Evolutionary conservation across 495 filamentous ascomycete genomes (phyloP).

Genomic region (Xylaria grammica): DNA sequence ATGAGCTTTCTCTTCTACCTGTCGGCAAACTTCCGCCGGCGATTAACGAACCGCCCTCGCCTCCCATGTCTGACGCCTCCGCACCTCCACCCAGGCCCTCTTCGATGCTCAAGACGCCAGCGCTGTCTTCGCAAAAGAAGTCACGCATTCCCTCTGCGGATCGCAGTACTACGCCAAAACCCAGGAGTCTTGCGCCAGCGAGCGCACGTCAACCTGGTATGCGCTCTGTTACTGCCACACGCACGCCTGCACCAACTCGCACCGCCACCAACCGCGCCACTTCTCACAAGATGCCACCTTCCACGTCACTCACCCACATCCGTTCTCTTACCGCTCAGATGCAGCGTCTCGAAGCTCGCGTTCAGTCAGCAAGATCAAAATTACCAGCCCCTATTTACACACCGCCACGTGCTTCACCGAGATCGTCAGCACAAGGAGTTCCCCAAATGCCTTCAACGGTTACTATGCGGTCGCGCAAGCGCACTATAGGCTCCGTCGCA

Average conservation of each 20-base stretch:
- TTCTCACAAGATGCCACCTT: conserved; percentile 66
- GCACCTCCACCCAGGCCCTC: conserved; percentile 62
- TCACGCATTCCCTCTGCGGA: conserved; percentile 54
- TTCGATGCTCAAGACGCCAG: conserved; percentile 38
- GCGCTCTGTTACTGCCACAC: conserved; percentile 43
- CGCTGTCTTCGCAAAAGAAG: conserved; percentile 44
- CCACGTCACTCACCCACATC: conserved; percentile 89
- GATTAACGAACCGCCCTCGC: conserved; percentile 60
- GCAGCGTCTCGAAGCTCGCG: conserved; percentile 90
- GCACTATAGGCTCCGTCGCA: conserved; percentile 69
- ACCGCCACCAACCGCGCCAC: conserved; percentile 41
- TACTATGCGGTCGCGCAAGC: conserved; percentile 75
- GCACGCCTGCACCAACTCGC: conserved; percentile 36
- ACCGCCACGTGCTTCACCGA: conserved; percentile 81
- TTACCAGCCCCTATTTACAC: conserved; percentile 79
- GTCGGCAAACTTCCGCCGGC: conserved; percentile 38
- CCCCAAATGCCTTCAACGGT: conserved; percentile 72
- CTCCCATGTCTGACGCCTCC: conserved; percentile 76
- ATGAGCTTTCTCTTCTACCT: conserved; percentile 62
- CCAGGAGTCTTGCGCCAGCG: conserved; percentile 40
- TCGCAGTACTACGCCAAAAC: conserved; percentile 56
- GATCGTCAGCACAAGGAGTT: conserved; percentile 57
- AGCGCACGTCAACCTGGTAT: conserved; percentile 39
- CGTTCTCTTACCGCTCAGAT: conserved; percentile 93
- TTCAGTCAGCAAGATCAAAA: conserved; percentile 92